Evolutionary conservation across 257 asterid species (phyloP), one percentile per base, ranked within the genome.

Genomic region (Osmanthus fragrans): DNA sequence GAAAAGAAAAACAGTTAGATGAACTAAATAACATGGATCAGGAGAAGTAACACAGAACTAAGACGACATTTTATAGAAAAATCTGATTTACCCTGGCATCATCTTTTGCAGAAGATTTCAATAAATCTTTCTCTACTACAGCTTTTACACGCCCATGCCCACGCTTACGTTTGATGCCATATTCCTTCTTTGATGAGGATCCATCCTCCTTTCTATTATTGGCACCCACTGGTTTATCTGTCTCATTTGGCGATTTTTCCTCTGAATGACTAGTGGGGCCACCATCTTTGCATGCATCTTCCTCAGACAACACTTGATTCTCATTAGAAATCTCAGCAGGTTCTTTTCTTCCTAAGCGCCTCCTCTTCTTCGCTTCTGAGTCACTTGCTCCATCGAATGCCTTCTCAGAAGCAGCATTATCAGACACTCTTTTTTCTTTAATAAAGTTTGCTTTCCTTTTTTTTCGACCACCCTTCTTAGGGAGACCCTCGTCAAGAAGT

Each of bases 251-350:
- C 42, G 83, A 77, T 79, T 79, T 84, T 79, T 79, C 77, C 75
- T 86, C 89, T 42, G 82, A 80, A 86, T 92, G 90, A 81, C 92
- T 88, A 71, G 83, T 81, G 76, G 81, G 79, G 49, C 77, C 89
- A 81, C 82, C 86, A 60, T 82, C 86, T 63, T 88, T 84, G 64
- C 87, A 75, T 71, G 82, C 81, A 76, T 80, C 88, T 76, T 79
- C 88, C 56, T 72, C 87, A 76, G 81, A 45, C 54, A 81, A 71
- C 42, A 77, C 60, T 82, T 82, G 87, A 82, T 80, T 86, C 79
- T 85, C 85, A 73, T 76, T 58, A 56, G 85, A 34, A 83, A 84
- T 70, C 79, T 83, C 83, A n/a, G 60, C 76, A 70, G 83, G 76
- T 64, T 73, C 65, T 51, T 77, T 80, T 79, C 76, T 85, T 73